Percentiles rank a stretch among this genome's conserved stretches.
These are phyloP conservation scores for Acanthamoeba polyphaga DNA, from an alignment of 208 protist genomes.

Conservation along the genomic window DNA sequence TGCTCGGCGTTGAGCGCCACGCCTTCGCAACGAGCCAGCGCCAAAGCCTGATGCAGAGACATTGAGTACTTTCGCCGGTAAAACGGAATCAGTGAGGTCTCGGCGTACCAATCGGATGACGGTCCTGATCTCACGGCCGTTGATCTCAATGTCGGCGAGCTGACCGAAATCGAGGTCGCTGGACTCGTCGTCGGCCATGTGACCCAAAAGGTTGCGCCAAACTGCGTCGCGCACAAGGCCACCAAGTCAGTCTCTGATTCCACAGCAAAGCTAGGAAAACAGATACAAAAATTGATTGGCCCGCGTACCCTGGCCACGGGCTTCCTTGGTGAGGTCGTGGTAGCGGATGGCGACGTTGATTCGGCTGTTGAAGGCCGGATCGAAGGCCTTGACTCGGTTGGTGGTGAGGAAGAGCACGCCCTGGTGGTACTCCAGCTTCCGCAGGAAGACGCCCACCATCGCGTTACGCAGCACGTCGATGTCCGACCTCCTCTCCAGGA, in stretches of 20 bases:
- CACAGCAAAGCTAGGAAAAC: background rate
- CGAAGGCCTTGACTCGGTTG: constrained; percentile 81
- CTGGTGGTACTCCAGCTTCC: constrained; percentile 86
- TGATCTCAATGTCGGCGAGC: constrained; percentile 17
- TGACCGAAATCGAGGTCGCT: background rate
- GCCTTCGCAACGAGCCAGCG: constrained; percentile 14
- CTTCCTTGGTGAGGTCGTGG: constrained; percentile 33
- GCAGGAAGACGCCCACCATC: constrained; percentile 86
- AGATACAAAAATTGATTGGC: background rate
- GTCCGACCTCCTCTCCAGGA: constrained; percentile 80
- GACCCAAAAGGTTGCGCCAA: constrained; percentile 36
- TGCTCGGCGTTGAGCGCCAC: constrained; percentile 6
- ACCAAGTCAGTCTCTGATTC: background rate
- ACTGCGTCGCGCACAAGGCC: background rate
- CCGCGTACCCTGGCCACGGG: background rate
- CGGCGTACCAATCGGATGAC: constrained; percentile 15
- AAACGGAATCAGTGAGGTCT: background rate
- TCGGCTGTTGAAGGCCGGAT: constrained; percentile 85
- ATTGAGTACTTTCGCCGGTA: too few species aligned
- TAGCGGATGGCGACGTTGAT: constrained; percentile 84
- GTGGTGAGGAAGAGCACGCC: constrained; percentile 87
- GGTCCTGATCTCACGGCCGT: constrained; percentile 60
- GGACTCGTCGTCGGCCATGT: background rate
- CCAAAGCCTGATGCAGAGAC: background rate
- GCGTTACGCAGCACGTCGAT: constrained; percentile 83